Base-by-base conservation (phyloP, 2,329 filamentous ascomycete species). In the Cladophialophora chaetospira region DNA sequence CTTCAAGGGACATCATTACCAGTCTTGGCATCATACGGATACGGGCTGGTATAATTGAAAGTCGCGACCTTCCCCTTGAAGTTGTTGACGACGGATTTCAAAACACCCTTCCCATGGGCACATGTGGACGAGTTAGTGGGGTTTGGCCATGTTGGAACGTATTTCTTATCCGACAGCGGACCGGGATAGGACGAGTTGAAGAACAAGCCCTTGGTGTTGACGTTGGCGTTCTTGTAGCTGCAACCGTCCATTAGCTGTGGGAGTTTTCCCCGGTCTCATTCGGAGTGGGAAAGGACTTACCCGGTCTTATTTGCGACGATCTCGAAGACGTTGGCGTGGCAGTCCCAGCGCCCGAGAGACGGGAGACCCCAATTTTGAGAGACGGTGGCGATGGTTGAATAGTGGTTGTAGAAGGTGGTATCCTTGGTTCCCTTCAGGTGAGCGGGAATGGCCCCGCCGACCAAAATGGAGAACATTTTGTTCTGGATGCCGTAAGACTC, bases 371-470 rank as follows among this genome's bases (percentile, higher is more conserved):
- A 89, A 78, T 89, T 90, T 55, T 85, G 84, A 55, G 81, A 74
- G 8, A 87, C 81, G 15, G 86, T 84, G n/a, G 87, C 74, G 61
- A 89, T 79, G 64, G 82, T 78, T 6, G 82, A 87, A 77, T 89
- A 89, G 75, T 89, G 87, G 70, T 86, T 85, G 76, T 89, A 89
- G 72, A 83, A 92, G 68, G 77, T 82, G 65, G 74, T 67, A 71
- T 95, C 89, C 1, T 77, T 83, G 21, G 87, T 90, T 54, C 87
- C 87, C 38, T 84, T 74, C 1, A 88, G 79, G n/a, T 80, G 50
- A 3, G 76, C 50, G 9, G 88, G 87, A 2, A 95, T 73, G n/a
- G 85, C 86, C 57, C 88, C 88, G 13, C 89, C 90, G 2, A 94
- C 75, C 0, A 94, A 80, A 63, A 94, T 79, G 61, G 77, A 82